Percentiles rank a stretch among this genome's conserved stretches.
phyloP scores from a whole-genome alignment of 257 asterid genomes.

The Eustoma russellianum region DNA sequence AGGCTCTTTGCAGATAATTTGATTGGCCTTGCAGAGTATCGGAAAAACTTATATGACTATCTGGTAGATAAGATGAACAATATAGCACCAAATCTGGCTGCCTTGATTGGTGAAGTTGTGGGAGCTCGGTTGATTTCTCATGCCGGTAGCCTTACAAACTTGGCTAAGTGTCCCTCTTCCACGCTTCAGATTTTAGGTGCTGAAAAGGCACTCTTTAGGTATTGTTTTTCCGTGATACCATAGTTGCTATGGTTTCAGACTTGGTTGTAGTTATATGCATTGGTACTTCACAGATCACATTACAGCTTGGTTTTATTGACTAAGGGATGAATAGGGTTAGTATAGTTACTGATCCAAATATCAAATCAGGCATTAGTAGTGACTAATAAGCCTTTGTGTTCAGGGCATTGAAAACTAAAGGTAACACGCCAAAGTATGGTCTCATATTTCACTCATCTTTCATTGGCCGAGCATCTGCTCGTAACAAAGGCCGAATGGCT shows the following conservation, averaged over 20 bases:
- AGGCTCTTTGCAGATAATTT: constrained; percentile 91
- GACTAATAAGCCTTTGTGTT: constrained; percentile 1
- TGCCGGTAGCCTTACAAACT: constrained; percentile 95
- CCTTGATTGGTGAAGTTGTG: constrained; percentile 93
- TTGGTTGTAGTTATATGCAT: too few species aligned
- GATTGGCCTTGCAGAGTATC: constrained; percentile 89
- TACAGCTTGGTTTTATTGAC: not conserved
- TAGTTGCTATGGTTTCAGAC: too few species aligned
- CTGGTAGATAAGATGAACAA: constrained; percentile 87
- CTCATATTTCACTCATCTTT: constrained; percentile 95
- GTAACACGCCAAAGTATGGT: constrained; percentile 98
- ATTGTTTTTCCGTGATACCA: not conserved
- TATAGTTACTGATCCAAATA: not conserved
- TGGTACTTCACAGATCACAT: not conserved
- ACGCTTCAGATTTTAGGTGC: constrained; percentile 99
- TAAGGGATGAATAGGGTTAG: not conserved
- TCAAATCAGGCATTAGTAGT: not conserved
- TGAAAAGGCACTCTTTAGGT: constrained; percentile 97
- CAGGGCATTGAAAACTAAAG: constrained; percentile 89
- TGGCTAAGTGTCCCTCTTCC: constrained; percentile 94
- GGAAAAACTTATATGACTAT: constrained; percentile 80
- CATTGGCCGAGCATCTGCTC: constrained; percentile 96
- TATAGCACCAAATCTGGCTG: constrained; percentile 94
- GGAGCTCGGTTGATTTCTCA: constrained; percentile 97
- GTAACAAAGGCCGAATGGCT: constrained; percentile 94